Evolutionary conservation across 192 early-diverging fungal species (phyloP), one percentile per base, ranked within the genome.

Genomic region (Coemansia sp.): DNA sequence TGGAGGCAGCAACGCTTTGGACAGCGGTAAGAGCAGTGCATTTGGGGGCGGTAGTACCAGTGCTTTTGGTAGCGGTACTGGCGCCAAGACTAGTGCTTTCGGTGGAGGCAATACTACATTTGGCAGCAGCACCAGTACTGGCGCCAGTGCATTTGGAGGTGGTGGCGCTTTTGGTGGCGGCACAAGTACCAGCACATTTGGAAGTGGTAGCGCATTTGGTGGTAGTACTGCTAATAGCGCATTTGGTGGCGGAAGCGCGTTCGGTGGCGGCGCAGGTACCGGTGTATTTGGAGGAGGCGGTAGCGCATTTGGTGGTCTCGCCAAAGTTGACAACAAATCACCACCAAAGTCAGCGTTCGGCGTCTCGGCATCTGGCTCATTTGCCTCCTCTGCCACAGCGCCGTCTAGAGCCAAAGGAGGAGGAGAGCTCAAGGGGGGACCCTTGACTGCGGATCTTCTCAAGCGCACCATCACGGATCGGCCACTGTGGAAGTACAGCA

Each of bases 401-500:
- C 31, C 55, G 55, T 6, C 47, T 31, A 43, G 33, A 11, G 22
- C 24, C 64, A 61, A 1, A 24, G 27, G 51, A 34, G 44, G 38
- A 15, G 18, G 20, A 11, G 46, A 44, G 16, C 6, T 11, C 9
- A 54, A 74, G 54, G 27, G 60, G 31, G 55, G 34, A 9, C 24
- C 62, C 9, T 18, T 75, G 31, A 81, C 79, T 27, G 90, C 76
- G 52, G 77, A 80, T 2, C 66, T 83, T 5, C 70, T 91, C 10
- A 67, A 71, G n/a, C 67, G 70, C 2, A 76, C 81, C 43, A 41
- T 90, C 3, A 78, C 52, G n/a, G 64, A 87, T 13, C 72, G 82
- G 61, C 89, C 89, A 8, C 4, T 79, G 7, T 88, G 89, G 79
- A 64, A 78, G 42, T 66, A 90, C 3, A 87, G 85, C 55, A 76